phyloP scores from a whole-genome alignment of 192 early-diverging fungal genomes.

The Rhizoclosmatium sp. region DNA sequence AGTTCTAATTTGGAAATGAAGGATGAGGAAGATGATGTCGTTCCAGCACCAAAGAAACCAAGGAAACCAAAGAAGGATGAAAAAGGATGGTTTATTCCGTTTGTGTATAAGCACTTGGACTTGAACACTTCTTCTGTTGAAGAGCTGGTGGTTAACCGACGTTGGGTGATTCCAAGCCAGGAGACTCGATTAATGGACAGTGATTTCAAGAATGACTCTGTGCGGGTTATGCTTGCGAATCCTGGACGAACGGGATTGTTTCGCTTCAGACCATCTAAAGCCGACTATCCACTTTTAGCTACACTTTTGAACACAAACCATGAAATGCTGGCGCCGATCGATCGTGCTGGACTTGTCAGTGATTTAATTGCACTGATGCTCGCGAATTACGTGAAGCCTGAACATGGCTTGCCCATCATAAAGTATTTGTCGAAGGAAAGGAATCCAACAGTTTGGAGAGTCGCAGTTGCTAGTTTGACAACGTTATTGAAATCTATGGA shows the following conservation, averaged over 20 bases:
- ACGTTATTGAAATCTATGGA: not conserved
- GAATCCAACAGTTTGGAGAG: constrained; percentile 1
- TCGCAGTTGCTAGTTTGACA: not conserved
- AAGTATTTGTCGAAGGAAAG: not conserved
- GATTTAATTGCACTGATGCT: constrained; percentile 39
- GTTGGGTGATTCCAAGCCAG: not conserved
- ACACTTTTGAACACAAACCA: not conserved
- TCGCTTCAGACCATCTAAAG: constrained; percentile 12
- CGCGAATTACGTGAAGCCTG: not conserved
- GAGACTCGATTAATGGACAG: not conserved
- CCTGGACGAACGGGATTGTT: constrained; percentile 14
- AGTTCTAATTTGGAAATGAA: not conserved
- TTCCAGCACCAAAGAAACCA: constrained; percentile 1
- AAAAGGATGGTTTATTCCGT: constrained; percentile 19
- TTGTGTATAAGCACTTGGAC: not conserved
- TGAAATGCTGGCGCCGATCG: constrained; percentile 1
- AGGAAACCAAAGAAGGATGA: not conserved
- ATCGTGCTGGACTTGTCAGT: constrained; percentile 40
- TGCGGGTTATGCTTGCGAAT: constrained; percentile 17
- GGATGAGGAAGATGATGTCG: not conserved
- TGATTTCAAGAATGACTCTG: not conserved
- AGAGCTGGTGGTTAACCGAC: not conserved
- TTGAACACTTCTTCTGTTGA: not conserved
- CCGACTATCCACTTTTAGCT: not conserved
- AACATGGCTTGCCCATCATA: not conserved